These are phyloP conservation scores for Metschnikowia peoriensis DNA, from an alignment of 805 yeast species.

Conservation along the genomic window DNA sequence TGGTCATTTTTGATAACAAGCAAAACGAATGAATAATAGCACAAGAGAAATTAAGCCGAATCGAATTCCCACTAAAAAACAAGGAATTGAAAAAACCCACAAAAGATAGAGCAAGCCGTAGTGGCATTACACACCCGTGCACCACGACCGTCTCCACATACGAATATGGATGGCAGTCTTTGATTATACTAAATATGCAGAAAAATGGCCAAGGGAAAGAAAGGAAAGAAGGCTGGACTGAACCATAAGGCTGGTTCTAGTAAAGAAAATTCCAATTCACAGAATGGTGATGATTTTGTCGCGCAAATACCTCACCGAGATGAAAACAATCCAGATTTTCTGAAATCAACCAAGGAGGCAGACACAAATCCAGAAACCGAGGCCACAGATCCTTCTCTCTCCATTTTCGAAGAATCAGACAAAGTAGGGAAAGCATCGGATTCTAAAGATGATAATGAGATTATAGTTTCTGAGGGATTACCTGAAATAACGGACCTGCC, in stretches of 20 bases:
- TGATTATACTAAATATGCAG: neutral
- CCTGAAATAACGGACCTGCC: neutral
- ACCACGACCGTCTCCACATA: neutral
- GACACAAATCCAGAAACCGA: neutral
- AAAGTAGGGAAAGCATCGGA: neutral
- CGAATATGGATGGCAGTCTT: neutral
- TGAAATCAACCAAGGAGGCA: neutral
- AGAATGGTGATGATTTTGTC: neutral
- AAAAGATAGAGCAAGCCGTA: neutral
- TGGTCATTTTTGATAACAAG: neutral
- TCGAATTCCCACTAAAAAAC: neutral
- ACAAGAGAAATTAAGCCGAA: too few relatives aligned
- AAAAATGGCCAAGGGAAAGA: slow-evolving; percentile 7
- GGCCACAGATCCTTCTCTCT: neutral
- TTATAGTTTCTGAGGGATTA: neutral
- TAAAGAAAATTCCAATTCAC: neutral
- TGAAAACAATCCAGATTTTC: neutral
- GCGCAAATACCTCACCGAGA: neutral
- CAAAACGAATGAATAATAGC: neutral
- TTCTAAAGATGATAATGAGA: neutral
- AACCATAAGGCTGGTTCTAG: slow-evolving; percentile 14
- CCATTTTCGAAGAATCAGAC: neutral
- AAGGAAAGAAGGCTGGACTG: slow-evolving; percentile 9
- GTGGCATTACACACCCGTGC: neutral
- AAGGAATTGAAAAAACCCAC: neutral